phyloP scores from a whole-genome alignment of 768 basidiomycete genomes.

The Coprinellus micaceus region DNA sequence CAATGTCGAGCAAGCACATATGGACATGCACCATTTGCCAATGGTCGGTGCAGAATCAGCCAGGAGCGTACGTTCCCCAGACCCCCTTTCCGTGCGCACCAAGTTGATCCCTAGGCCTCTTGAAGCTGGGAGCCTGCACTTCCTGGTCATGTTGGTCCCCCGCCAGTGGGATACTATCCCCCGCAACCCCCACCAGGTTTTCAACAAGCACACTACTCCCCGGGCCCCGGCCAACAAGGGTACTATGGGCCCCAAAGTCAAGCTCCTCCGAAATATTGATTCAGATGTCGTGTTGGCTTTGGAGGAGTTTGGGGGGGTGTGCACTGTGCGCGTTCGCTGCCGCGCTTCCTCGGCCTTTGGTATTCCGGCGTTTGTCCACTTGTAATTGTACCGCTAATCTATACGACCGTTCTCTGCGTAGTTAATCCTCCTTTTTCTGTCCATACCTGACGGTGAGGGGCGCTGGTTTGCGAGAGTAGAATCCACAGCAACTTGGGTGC shows the following conservation, averaged over 20 bases:
- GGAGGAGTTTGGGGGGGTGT: too few species aligned
- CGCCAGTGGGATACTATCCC: slow-evolving; percentile 10
- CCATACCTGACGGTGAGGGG: too few species aligned
- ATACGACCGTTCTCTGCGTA: too few species aligned
- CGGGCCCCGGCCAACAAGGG: background rate
- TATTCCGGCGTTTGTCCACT: too few species aligned
- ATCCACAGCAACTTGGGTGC: background rate
- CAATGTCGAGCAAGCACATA: slow-evolving; percentile 52
- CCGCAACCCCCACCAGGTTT: too few species aligned
- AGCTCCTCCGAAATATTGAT: slow-evolving; percentile 4
- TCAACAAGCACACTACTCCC: slow-evolving; percentile 9
- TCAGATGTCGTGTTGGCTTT: too few species aligned
- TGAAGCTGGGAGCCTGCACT: slow-evolving; percentile 23
- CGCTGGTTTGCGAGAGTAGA: too few species aligned
- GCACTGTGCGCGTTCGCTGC: too few species aligned
- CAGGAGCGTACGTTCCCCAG: slow-evolving; percentile 36
- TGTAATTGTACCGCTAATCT: too few species aligned
- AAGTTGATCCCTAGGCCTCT: background rate
- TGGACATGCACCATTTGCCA: slow-evolving; percentile 70
- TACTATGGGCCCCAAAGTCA: slow-evolving; percentile 4
- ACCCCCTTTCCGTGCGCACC: background rate
- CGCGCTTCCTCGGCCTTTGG: too few species aligned
- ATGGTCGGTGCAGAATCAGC: slow-evolving; percentile 47
- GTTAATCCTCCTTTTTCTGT: too few species aligned
- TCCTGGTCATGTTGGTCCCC: slow-evolving; percentile 4